A percentile compares a stretch with the other conserved stretches of the same genome.
phyloP scores from a whole-genome alignment of 129 eudicot genomes.

The sunflower (Helianthus annuus) region DNA sequence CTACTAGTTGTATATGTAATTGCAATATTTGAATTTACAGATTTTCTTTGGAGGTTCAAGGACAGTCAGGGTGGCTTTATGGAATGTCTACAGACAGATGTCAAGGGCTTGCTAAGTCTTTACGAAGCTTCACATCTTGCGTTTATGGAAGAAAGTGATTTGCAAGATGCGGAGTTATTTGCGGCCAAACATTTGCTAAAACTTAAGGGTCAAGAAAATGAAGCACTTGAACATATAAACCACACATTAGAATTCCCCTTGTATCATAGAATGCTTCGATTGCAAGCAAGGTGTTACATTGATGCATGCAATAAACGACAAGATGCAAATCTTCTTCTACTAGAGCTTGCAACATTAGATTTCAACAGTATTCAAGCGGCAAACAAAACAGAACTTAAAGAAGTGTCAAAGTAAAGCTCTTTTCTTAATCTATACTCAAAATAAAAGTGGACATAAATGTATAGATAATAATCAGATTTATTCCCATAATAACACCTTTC shows the following conservation, averaged over 20 bases:
- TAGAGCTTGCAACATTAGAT: slow-evolving; percentile 39
- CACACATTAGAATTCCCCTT: slow-evolving; percentile 35
- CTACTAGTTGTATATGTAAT: too few relatives aligned
- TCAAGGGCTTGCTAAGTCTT: slow-evolving; percentile 18
- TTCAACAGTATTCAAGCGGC: slow-evolving; percentile 33
- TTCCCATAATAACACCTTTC: neutral
- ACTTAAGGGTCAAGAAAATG: neutral
- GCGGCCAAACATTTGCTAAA: slow-evolving; percentile 10
- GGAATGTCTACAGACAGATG: too few relatives aligned
- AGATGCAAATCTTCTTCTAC: slow-evolving; percentile 17
- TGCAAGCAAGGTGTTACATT: slow-evolving; percentile 36
- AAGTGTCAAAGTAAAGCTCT: slow-evolving; percentile 29
- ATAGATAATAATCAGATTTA: neutral
- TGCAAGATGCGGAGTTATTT: slow-evolving; percentile 34
- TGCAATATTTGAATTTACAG: too few relatives aligned
- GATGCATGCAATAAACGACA: slow-evolving; percentile 21
- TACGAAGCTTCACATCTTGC: slow-evolving; percentile 46
- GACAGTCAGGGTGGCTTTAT: too few relatives aligned
- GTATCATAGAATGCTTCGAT: slow-evolving; percentile 17
- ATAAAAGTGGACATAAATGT: neutral
- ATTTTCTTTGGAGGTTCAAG: too few relatives aligned
- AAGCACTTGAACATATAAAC: neutral
- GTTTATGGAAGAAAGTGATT: slow-evolving; percentile 27
- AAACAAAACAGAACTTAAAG: slow-evolving; percentile 31
- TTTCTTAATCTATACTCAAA: neutral